A percentile compares a stretch with the other conserved stretches of the same genome.
These are phyloP conservation scores for Talaromyces pinophilus DNA, from an alignment of 2,329 filamentous ascomycete species.

Conservation along the genomic window DNA sequence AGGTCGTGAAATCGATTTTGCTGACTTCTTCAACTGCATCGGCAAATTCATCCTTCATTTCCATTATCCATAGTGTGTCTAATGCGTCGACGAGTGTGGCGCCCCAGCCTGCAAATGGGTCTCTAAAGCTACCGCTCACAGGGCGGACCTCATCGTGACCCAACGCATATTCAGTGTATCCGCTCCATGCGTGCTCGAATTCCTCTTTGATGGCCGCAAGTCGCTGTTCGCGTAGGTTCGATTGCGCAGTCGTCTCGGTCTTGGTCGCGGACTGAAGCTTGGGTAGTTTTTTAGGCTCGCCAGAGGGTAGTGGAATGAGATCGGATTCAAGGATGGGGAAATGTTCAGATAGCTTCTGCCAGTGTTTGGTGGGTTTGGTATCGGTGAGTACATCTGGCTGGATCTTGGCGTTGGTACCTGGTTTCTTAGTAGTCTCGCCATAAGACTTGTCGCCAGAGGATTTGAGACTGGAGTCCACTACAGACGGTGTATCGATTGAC, in stretches of 20 bases:
- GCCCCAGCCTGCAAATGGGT: conserved; percentile 91
- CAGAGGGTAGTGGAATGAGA: conserved; percentile 74
- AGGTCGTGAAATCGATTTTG: conserved; percentile 80
- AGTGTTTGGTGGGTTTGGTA: conserved; percentile 57
- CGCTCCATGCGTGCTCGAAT: conserved; percentile 76
- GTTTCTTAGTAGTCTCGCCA: conserved; percentile 26
- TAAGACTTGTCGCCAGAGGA: conserved; percentile 1
- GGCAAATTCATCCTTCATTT: conserved; percentile 73
- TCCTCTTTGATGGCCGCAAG: conserved; percentile 69
- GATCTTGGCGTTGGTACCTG: conserved; percentile 38
- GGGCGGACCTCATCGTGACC: conserved; percentile 84
- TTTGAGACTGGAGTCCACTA: conserved; percentile 16
- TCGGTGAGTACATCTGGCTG: conserved; percentile 34
- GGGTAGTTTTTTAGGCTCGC: conserved; percentile 68
- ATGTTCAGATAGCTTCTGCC: conserved; percentile 71
- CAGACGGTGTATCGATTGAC: not conserved
- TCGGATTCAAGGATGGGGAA: conserved; percentile 73
- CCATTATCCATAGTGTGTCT: conserved; percentile 88
- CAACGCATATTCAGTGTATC: conserved; percentile 79
- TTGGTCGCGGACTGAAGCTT: conserved; percentile 73
- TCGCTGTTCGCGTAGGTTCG: conserved; percentile 64
- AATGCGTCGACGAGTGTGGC: conserved; percentile 81
- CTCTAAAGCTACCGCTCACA: conserved; percentile 64
- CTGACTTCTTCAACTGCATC: conserved; percentile 70
- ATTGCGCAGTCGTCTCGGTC: conserved; percentile 61